Percentiles rank a stretch among this genome's conserved stretches.
These are phyloP conservation scores for Mucor ambiguus DNA, from an alignment of 371 early-diverging fungal genomes.

Conservation along the genomic window DNA sequence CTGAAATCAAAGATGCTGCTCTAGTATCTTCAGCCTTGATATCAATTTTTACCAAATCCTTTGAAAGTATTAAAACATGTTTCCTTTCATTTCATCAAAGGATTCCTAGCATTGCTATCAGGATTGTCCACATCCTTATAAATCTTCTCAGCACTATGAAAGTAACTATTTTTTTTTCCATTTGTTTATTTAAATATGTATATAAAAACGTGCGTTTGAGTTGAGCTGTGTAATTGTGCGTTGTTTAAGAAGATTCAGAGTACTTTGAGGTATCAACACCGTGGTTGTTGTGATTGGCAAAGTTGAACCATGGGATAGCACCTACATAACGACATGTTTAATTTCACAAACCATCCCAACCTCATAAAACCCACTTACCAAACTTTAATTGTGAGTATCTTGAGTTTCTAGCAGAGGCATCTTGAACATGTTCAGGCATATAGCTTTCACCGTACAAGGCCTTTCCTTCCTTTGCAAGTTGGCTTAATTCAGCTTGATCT, in stretches of 20 bases:
- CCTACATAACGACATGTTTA: constrained; percentile 34
- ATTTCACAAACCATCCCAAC: not conserved
- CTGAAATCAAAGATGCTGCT: too few relatives aligned
- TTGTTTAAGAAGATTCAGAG: constrained; percentile 17
- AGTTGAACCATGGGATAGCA: constrained; percentile 81
- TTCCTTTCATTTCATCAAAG: too few relatives aligned
- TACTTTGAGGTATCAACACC: constrained; percentile 67
- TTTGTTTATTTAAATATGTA: constrained; percentile 2
- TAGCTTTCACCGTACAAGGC: constrained; percentile 70
- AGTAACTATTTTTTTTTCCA: too few relatives aligned
- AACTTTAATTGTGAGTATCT: constrained; percentile 70
- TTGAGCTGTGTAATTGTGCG: not conserved
- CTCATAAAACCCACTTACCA: constrained; percentile 44
- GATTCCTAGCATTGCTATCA: too few relatives aligned
- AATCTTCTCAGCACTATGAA: too few relatives aligned
- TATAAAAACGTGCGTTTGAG: not conserved
- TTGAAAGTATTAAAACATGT: too few relatives aligned
- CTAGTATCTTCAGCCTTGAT: too few relatives aligned
- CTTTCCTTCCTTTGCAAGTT: constrained; percentile 69
- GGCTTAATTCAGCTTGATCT: constrained; percentile 70
- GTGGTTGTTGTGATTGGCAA: constrained; percentile 81
- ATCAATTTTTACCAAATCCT: too few relatives aligned
- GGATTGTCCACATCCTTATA: too few relatives aligned
- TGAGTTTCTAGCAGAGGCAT: constrained; percentile 71
- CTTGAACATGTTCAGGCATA: constrained; percentile 66